A percentile compares a stretch with the other conserved stretches of the same genome.
Evolutionary conservation across 2,329 filamentous ascomycete species (phyloP).

Genomic region (Fusarium metavorans): DNA sequence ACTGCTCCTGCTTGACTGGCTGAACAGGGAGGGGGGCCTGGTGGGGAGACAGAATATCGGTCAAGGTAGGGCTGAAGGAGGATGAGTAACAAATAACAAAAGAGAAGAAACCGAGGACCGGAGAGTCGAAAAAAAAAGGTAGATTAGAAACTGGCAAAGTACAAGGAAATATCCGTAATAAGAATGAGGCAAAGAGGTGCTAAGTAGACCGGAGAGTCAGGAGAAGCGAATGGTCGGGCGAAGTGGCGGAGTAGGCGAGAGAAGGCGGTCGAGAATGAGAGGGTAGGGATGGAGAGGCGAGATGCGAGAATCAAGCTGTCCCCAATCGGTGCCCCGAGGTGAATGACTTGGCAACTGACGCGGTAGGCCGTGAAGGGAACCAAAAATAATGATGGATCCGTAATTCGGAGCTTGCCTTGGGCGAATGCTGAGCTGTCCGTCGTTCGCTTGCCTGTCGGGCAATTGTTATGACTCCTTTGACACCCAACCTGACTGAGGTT

Average conservation of each 20-base stretch:
- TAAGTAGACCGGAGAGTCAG: constrained; percentile 23
- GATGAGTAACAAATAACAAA: constrained; percentile 34
- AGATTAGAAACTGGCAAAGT: constrained; percentile 20
- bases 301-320: constrained; percentile 33
- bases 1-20: constrained; percentile 35
- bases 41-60: constrained; percentile 38
- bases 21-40: constrained; percentile 28
- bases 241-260: constrained; percentile 40
- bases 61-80: constrained; percentile 26
- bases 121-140: constrained; percentile 9
- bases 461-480: constrained; percentile 28
- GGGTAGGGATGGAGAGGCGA: constrained; percentile 34
- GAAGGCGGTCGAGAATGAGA: constrained; percentile 40
- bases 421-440: constrained; percentile 33
- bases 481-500: constrained; percentile 28
- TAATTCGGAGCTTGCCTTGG: constrained; percentile 22
- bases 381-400: constrained; percentile 18
- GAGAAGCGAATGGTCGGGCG: constrained; percentile 28
- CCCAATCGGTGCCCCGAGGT: constrained; percentile 28
- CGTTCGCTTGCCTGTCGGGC: constrained; percentile 30
- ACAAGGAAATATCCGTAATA: constrained; percentile 23
- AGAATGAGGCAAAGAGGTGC: constrained; percentile 14
- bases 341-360: constrained; percentile 2
- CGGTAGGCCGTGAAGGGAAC: constrained; percentile 17
- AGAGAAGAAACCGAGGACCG: constrained; percentile 21